These are phyloP conservation scores for Pichia sp. DNA, from an alignment of 1,139 yeast species.

Conservation along the genomic window DNA sequence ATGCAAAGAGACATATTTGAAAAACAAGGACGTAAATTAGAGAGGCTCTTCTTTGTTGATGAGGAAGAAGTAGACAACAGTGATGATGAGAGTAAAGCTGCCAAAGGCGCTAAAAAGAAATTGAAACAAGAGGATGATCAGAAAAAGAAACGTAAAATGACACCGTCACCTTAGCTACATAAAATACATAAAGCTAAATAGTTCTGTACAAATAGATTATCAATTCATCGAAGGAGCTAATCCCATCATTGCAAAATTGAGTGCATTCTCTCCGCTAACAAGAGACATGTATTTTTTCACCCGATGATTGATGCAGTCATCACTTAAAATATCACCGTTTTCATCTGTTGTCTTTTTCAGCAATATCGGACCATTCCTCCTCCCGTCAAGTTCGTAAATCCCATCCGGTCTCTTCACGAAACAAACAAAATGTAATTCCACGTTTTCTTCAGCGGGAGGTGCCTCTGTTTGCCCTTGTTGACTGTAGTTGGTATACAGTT, in stretches of 20 bases:
- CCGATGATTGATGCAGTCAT: slow-evolving; percentile 46
- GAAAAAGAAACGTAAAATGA: slow-evolving; percentile 2
- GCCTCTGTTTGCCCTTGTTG: slow-evolving; percentile 74
- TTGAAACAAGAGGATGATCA: slow-evolving; percentile 1
- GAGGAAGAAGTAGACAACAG: slow-evolving; percentile 13
- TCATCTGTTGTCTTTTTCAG: slow-evolving; percentile 44
- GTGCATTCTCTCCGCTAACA: slow-evolving; percentile 54
- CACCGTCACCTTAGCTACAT: background rate
- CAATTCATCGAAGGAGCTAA: slow-evolving; percentile 51
- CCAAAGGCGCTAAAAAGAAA: slow-evolving; percentile 1
- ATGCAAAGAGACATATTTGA: slow-evolving; percentile 32
- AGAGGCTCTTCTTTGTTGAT: slow-evolving; percentile 18
- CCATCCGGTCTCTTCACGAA: slow-evolving; percentile 56
- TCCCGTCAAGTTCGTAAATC: slow-evolving; percentile 85
- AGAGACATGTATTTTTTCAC: slow-evolving; percentile 63
- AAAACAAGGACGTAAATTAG: slow-evolving; percentile 19
- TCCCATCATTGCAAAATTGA: slow-evolving; percentile 67
- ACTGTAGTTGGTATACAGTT: slow-evolving; percentile 54
- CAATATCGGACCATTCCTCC: slow-evolving; percentile 67
- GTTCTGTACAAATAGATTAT: background rate
- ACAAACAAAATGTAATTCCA: slow-evolving; percentile 74
- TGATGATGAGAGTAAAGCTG: background rate
- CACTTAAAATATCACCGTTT: slow-evolving; percentile 48
- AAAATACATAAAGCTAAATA: background rate
- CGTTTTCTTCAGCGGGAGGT: slow-evolving; percentile 62